These are phyloP conservation scores for Colletotrichum euphorbiae DNA, from an alignment of 2,329 filamentous ascomycete genomes.

Conservation along the genomic window DNA sequence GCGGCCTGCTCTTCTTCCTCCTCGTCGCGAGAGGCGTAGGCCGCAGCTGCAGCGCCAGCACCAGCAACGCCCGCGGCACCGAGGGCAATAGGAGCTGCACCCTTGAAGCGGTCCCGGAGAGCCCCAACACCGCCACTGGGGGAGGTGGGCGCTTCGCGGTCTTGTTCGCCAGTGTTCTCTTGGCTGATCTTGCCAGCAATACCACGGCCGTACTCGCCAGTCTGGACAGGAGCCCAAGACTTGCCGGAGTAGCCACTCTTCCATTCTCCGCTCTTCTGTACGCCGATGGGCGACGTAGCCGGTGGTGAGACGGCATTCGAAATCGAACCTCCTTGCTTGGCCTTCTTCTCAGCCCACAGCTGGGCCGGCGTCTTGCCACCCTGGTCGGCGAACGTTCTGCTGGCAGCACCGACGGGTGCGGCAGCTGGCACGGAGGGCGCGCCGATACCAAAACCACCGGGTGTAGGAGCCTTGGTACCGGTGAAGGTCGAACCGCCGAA, in stretches of 20 bases:
- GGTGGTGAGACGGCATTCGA: conserved; percentile 56
- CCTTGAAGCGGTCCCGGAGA: conserved; percentile 85
- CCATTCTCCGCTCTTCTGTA: conserved; percentile 87
- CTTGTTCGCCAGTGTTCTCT: conserved; percentile 71
- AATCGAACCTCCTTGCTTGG: conserved; percentile 73
- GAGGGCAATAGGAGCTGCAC: conserved; percentile 76
- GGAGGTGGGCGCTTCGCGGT: conserved; percentile 62
- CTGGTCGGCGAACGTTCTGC: conserved; percentile 92
- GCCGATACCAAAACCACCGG: conserved; percentile 74
- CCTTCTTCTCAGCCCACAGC: conserved; percentile 98
- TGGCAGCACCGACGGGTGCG: conserved; percentile 79
- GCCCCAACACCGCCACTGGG: conserved; percentile 76
- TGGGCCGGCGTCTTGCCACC: conserved; percentile 97
- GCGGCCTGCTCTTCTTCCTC: conserved; percentile 60
- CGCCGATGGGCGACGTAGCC: conserved; percentile 65
- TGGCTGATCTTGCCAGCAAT: conserved; percentile 60
- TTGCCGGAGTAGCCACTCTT: conserved; percentile 93
- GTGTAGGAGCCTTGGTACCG: conserved; percentile 90
- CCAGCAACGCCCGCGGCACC: conserved; percentile 47
- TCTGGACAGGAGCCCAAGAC: conserved; percentile 87
- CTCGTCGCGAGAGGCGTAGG: conserved; percentile 46
- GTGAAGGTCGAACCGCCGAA: conserved; percentile 82
- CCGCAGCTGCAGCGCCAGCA: conserved; percentile 58
- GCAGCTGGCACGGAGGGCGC: conserved; percentile 68
- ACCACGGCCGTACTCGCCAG: conserved; percentile 75